These are phyloP conservation scores for Eremochloa ophiuroides DNA, from an alignment of 176 grass and related monocot species.

Conservation along the genomic window DNA sequence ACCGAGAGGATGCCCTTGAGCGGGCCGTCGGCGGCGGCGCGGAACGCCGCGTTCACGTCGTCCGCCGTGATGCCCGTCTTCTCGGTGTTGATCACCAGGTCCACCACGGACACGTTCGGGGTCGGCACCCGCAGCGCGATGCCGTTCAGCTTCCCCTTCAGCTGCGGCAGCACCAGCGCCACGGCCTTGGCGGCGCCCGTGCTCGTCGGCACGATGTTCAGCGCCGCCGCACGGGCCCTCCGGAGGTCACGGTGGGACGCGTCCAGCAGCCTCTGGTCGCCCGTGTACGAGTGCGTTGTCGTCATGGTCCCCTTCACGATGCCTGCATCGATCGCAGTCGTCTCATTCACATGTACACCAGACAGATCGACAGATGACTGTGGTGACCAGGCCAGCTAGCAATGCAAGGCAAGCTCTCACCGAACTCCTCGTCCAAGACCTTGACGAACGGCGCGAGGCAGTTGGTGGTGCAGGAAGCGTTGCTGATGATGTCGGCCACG, in stretches of 20 bases:
- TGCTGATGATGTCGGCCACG: constrained; percentile 86
- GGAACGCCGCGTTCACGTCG: constrained; percentile 83
- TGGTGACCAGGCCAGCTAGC: too few relatives aligned
- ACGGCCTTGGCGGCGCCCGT: constrained; percentile 93
- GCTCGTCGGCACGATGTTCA: constrained; percentile 98
- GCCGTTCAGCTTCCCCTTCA: constrained; percentile 97
- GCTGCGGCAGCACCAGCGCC: constrained; percentile 82
- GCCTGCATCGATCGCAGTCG: constrained; percentile 15
- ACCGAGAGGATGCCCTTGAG: constrained; percentile 71
- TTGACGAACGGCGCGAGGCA: constrained; percentile 98
- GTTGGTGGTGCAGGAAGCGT: constrained; percentile 98
- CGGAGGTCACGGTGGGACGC: constrained; percentile 91
- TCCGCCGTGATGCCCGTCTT: constrained; percentile 84
- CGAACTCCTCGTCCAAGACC: constrained; percentile 85
- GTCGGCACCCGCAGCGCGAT: constrained; percentile 98
- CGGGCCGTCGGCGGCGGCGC: constrained; percentile 60
- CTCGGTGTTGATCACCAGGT: constrained; percentile 86
- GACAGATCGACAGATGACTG: too few relatives aligned
- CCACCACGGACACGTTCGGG: constrained; percentile 94
- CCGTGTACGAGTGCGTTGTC: constrained; percentile 95
- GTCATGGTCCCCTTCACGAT: constrained; percentile 99
- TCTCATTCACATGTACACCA: too few relatives aligned
- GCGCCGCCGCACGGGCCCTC: constrained; percentile 71
- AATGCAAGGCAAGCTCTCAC: constrained; percentile 47
- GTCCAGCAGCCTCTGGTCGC: constrained; percentile 95